Evolutionary conservation across 2,329 filamentous ascomycete genomes (phyloP).

Genomic region (Lachnellula hyalina): DNA sequence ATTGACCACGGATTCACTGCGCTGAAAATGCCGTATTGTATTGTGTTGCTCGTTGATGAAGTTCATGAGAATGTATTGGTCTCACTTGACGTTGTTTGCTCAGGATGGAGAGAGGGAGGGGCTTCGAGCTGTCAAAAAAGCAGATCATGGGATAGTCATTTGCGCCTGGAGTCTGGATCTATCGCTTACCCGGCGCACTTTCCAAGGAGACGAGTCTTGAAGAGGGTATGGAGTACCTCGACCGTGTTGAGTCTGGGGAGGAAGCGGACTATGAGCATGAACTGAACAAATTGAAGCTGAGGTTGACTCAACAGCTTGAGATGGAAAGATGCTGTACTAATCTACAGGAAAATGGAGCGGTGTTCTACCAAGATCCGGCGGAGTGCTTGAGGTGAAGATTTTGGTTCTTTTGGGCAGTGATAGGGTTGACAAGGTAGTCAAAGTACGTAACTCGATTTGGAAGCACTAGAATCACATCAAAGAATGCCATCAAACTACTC

Average conservation of each 20-base stretch:
- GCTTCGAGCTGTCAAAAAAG: too few relatives aligned
- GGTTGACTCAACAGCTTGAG: background rate
- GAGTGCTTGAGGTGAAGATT: background rate
- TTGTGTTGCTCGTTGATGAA: too few relatives aligned
- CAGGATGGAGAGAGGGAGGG: too few relatives aligned
- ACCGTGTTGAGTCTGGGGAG: background rate
- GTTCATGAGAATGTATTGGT: too few relatives aligned
- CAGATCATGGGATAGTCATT: too few relatives aligned
- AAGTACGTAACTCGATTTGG: too few relatives aligned
- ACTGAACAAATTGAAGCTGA: background rate
- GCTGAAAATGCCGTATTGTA: too few relatives aligned
- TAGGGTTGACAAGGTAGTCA: background rate
- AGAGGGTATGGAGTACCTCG: background rate
- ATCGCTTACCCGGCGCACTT: background rate
- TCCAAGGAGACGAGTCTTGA: background rate
- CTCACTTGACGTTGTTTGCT: too few relatives aligned
- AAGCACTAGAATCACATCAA: too few relatives aligned
- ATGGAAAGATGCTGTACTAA: background rate
- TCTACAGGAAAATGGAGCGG: background rate
- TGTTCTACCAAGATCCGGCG: background rate
- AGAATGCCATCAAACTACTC: too few relatives aligned
- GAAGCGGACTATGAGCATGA: background rate
- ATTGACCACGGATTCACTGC: too few relatives aligned
- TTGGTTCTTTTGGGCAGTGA: background rate
- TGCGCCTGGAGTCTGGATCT: too few relatives aligned